These are phyloP conservation scores for Perkinsus marinus DNA, from an alignment of 169 alveolate genomes.

Conservation along the genomic window DNA sequence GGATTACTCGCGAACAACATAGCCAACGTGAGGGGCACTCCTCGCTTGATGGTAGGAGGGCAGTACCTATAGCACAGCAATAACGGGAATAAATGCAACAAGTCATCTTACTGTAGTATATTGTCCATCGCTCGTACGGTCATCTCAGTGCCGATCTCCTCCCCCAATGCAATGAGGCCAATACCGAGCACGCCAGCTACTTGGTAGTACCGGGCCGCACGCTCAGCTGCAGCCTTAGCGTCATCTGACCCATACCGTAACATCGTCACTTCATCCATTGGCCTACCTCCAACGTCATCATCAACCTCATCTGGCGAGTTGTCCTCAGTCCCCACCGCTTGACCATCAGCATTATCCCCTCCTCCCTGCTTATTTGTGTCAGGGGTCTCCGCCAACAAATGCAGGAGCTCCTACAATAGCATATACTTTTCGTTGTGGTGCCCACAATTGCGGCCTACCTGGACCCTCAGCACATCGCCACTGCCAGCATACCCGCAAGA, in stretches of 20 bases:
- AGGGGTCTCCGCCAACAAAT: background rate
- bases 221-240: conserved; percentile 31
- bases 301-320: conserved; percentile 5
- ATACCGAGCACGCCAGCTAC: conserved; percentile 79
- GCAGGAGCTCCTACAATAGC: background rate
- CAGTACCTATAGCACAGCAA: background rate
- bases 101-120: conserved; percentile 74
- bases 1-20: conserved; percentile 85
- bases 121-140: conserved; percentile 61
- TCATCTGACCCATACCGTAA: background rate
- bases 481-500: conserved; percentile 70
- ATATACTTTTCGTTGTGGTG: no score
- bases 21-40: conserved; percentile 96
- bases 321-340: no score
- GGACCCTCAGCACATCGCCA: conserved; percentile 88
- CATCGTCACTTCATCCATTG: background rate
- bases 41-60: conserved; percentile 63
- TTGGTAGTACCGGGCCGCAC: conserved; percentile 35
- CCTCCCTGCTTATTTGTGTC: background rate
- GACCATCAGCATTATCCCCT: background rate
- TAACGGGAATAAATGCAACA: background rate
- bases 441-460: background rate
- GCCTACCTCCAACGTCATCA: background rate
- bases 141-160: conserved; percentile 43
- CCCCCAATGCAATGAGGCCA: conserved; percentile 86